Percentiles rank a stretch among this genome's conserved stretches.
phyloP scores from a whole-genome alignment of 768 basidiomycete species.

The Calocera cornea region DNA sequence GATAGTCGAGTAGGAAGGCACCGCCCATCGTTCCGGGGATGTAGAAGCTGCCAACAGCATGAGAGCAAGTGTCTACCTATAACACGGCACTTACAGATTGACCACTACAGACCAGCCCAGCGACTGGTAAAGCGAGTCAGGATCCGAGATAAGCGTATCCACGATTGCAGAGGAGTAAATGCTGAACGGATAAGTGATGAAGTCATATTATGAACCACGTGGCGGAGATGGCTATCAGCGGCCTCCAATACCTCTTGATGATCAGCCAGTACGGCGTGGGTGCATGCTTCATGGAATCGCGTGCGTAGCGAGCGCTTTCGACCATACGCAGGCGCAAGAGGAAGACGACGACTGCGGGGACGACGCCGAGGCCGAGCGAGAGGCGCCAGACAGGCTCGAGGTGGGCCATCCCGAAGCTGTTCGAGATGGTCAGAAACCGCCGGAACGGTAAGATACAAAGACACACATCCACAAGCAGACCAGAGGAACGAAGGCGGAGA shows the following conservation, averaged over 20 bases:
- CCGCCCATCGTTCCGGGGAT: constrained; percentile 44
- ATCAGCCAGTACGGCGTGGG: constrained; percentile 15
- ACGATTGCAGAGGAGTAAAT: constrained; percentile 20
- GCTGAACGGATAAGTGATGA: constrained; percentile 22
- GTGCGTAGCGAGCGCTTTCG: constrained; percentile 20
- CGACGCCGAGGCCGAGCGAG: constrained; percentile 20
- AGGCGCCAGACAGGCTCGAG: constrained; percentile 18
- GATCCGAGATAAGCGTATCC: constrained; percentile 9
- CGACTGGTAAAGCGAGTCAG: neutral
- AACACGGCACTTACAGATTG: constrained; percentile 36
- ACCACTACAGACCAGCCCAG: constrained; percentile 81
- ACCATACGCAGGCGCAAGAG: constrained; percentile 20
- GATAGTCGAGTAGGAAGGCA: constrained; percentile 58
- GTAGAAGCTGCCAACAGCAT: neutral
- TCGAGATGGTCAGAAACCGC: neutral
- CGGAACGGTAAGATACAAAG: constrained; percentile 6
- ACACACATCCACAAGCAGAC: constrained; percentile 15
- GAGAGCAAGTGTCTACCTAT: neutral
- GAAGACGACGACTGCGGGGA: constrained; percentile 19
- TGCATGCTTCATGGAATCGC: constrained; percentile 15
- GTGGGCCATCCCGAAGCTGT: constrained; percentile 16
- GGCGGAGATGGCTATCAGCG: constrained; percentile 18
- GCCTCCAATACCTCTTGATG: constrained; percentile 21
- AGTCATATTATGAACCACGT: constrained; percentile 23
- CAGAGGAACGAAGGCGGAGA: constrained; percentile 18